phyloP scores from a whole-genome alignment of 176 grass and related monocot species.

The Cenchrus americanus region DNA sequence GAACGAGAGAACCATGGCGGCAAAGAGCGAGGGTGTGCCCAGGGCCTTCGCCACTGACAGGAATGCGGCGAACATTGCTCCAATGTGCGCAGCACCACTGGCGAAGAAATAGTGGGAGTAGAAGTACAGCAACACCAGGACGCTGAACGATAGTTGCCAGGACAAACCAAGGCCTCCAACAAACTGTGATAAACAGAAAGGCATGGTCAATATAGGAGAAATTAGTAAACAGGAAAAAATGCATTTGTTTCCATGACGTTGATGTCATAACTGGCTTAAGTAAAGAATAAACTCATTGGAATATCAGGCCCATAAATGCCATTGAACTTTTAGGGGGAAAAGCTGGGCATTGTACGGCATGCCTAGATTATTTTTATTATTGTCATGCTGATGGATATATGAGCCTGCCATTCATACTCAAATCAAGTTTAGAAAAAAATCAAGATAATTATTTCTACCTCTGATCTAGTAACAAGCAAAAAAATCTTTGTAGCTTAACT shows the following conservation, averaged over 20 bases:
- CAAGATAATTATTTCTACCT: not conserved
- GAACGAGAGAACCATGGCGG: slow-evolving; percentile 87
- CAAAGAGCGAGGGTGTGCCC: slow-evolving; percentile 80
- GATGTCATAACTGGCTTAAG: not conserved
- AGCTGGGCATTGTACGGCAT: not conserved
- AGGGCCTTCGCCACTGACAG: slow-evolving; percentile 84
- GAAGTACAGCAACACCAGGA: slow-evolving; percentile 93
- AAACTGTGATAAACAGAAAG: slow-evolving; percentile 58
- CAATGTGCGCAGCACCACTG: slow-evolving; percentile 95
- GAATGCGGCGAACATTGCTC: slow-evolving; percentile 97
- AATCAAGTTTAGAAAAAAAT: not conserved
- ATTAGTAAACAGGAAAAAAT: not conserved
- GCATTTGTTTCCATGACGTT: not conserved
- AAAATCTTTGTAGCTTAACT: not conserved
- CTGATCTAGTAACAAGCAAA: not conserved
- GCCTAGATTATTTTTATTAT: not conserved
- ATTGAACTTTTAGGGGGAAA: not conserved
- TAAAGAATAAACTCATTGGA: not conserved
- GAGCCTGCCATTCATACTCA: not conserved
- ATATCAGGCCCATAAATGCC: not conserved
- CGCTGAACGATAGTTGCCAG: slow-evolving; percentile 88
- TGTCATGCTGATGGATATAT: not conserved
- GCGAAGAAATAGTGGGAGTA: slow-evolving; percentile 99
- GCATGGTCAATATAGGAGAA: not conserved
- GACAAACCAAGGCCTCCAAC: slow-evolving; percentile 91